Percentiles rank a stretch among this genome's conserved stretches.
Evolutionary conservation across 345 rosid species (phyloP).

Genomic region (Raphanus raphanistrum): DNA sequence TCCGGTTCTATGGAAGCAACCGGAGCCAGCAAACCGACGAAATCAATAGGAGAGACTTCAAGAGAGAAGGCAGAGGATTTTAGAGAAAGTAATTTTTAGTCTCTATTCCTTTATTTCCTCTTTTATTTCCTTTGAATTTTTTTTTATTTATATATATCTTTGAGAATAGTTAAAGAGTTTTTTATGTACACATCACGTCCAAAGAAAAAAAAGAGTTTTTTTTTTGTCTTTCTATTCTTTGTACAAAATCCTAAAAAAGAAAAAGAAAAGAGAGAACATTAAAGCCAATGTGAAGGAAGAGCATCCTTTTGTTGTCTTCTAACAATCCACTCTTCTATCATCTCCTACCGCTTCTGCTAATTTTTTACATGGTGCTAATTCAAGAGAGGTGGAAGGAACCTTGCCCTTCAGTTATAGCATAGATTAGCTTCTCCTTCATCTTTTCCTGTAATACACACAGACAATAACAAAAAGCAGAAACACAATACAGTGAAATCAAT

Average conservation of each 20-base stretch:
- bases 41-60: too few species aligned
- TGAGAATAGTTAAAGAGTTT: neutral
- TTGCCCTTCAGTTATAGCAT: slow-evolving; percentile 94
- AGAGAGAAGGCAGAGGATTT: too few species aligned
- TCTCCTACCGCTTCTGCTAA: slow-evolving; percentile 4
- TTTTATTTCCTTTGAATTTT: neutral
- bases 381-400: slow-evolving; percentile 96
- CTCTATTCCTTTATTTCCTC: too few species aligned
- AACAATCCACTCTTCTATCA: slow-evolving; percentile 25
- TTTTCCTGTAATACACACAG: slow-evolving; percentile 62
- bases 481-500: slow-evolving; percentile 4
- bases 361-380: neutral
- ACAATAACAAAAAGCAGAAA: neutral
- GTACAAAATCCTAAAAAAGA: slow-evolving; percentile 26
- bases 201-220: neutral
- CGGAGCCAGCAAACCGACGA: too few species aligned
- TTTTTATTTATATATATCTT: neutral
- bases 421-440: slow-evolving; percentile 84
- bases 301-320: slow-evolving; percentile 21
- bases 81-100: too few species aligned
- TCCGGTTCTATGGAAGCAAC: too few species aligned
- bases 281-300: slow-evolving; percentile 15
- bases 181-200: slow-evolving; percentile 18
- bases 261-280: neutral
- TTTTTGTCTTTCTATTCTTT: slow-evolving; percentile 18